Base-by-base conservation (phyloP, 179 eudicot genomes). In the Gypsophila paniculata region DNA sequence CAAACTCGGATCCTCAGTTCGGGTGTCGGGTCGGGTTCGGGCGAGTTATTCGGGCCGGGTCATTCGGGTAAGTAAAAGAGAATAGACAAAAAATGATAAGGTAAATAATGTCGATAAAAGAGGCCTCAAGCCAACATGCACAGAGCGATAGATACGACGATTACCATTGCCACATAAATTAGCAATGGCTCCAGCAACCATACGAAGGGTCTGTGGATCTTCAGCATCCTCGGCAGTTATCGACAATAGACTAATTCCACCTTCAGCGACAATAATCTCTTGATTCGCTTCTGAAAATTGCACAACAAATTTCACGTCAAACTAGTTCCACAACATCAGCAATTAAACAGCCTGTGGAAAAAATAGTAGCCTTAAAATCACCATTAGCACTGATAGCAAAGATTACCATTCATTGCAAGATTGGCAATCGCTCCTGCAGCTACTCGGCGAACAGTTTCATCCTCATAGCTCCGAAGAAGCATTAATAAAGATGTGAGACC, bases 391-490 rank as follows among this genome's bases (percentile, higher is more conserved):
- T 6, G 29, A 19, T 53, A 61, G 59, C 53, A 65, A 65, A 75
- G 17, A 65, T 42, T 71, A 93, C 99, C 99, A 73, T 87, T 95
- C 99, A 95, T 95, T 13, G 99, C 99, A 81, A 95, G 99, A 76
- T 95, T 95, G 61, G 99, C 99, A 82, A 95, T 89, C 74, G 99
- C 99, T 71, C 99, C 99, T 79, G 99, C 98, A 74, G 99, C 96
- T 63, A 93, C 91, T 73, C 99, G 89, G 72, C 93, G 95, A 74
- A 90, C 89, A 39, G 91, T 90, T 84, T 95, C 99, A 81, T 93
- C 98, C 83, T 89, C 96, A 19, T 81, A 90, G 81, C 85, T 86
- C 78, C 96, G 85, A 68, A 95, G 96, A 80, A 95, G 99, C 96
- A 86, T 85, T 78, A 95, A 78, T 85, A 95, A 86, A 53, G 98